Base-by-base conservation (phyloP, 2,329 filamentous ascomycete species). In the Fusarium decemcellulare region DNA sequence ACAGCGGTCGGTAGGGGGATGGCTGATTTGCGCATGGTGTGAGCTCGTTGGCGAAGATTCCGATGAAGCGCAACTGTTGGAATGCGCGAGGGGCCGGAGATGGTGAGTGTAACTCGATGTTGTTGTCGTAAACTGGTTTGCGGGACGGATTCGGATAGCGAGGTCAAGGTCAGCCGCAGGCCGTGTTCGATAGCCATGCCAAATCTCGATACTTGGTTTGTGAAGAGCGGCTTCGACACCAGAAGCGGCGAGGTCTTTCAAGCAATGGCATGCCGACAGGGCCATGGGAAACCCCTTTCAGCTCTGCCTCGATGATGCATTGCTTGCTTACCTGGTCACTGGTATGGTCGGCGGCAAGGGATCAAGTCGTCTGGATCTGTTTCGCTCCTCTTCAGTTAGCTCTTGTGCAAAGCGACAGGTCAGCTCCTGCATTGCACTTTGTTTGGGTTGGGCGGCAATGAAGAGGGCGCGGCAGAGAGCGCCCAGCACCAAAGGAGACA, bases 391-490 rank as follows among this genome's bases (percentile, higher is more conserved):
- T 14, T 39, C 32, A n/a, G 23, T 30, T 47, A 34, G 53, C 42
- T 16, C 53, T 15, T 32, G 53, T 47, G 37, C 37, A 42, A 36
- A 18, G 32, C 32, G 23, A 56, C 53, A 46, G 30, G 32, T 47
- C 32, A 47, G 23, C n/a, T 46, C 47, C 15, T 23, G 53, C 18
- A 39, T 23, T 23, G 23, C 23, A 23, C 23, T 23, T 23, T 23
- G 23, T 23, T 23, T 23, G 23, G 23, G 8, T 23, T 32, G 27
- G 27, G 30, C n/a, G 8, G 43, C 43, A 46, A 18, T 23, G 4
- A 18, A 43, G 15, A 18, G 8, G 16, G 54, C 32, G 39, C 34
- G 59, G 65, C 53, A 67, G 60, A 36, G 54, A 23, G 12, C 0
- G 43, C 18, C 39, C 30, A 23, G 23, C 23, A 23, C 23, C 23